Base-by-base conservation (phyloP, 1,284 basidiomycete genomes). In the Golubevia pallescens region DNA sequence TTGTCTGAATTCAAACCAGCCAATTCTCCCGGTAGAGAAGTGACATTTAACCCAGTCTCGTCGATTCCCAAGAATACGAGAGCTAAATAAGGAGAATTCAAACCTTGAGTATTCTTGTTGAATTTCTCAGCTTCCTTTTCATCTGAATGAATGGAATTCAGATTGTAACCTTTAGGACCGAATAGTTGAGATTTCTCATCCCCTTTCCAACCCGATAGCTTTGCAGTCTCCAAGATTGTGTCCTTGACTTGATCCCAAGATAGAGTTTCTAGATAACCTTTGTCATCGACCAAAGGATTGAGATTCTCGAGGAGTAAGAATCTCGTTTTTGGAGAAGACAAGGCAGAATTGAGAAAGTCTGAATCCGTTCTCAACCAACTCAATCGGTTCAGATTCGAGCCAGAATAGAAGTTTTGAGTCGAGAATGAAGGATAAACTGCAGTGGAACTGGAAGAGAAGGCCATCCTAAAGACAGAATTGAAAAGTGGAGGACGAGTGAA, bases 11-110 rank as follows among this genome's bases (percentile, higher is more conserved):
- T 65, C 53, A 60, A 13, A 56, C 5, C 63, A 3, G 69, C 70
- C 58, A 74, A 57, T 51, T 79, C 60, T 1, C 74, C 77, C 0
- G 75, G 74, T 2, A 75, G 58, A 20, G 65, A 69, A 1, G 57
- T 60, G n/a, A 57, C 16, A 24, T 32, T 48, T 32, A 67, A 62
- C 19, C 57, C 51, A 1, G 57, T 55, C 63, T 80, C 74, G 51
- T 81, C 74, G 19, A 84, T 71, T 7, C 80, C 81, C 7, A 83
- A 62, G 64, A 81, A 83, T 24, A 75, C 79, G 16, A 84, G 60
- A 2, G 73, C 76, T 4, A 84, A 54, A 6, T 61, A 5, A 6
- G 60, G 67, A 1, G 81, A 71, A 7, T 68, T 70, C 1, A 84
- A 38, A 13, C 73, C 73, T 21, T 80, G 68, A 4, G 80, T 81